Evolutionary conservation across 805 yeast species (phyloP).

Genomic region (Wickerhamomyces alni): DNA sequence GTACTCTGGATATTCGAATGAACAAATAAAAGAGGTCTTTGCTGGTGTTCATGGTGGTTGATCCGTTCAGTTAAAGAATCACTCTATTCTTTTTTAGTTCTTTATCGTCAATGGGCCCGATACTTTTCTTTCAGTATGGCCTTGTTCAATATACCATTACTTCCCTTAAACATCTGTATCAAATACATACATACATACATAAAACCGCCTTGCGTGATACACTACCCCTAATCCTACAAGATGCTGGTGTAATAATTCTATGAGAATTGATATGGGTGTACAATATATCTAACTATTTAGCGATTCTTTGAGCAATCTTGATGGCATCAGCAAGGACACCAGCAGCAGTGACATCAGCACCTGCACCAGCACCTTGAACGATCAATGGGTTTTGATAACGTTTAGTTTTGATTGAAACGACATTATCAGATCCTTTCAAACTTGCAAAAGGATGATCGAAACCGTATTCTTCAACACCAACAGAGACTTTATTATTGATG

Average conservation of each 20-base stretch:
- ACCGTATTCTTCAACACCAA: slow-evolving; percentile 84
- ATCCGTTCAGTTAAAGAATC: too few species aligned
- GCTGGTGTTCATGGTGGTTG: slow-evolving; percentile 49
- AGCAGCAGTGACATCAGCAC: slow-evolving; percentile 70
- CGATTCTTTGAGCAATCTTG: slow-evolving; percentile 82
- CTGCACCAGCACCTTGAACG: slow-evolving; percentile 97
- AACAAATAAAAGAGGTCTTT: slow-evolving; percentile 40
- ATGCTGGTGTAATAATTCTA: too few species aligned
- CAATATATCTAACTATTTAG: slow-evolving; percentile 7
- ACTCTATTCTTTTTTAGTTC: too few species aligned
- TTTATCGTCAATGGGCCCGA: too few species aligned
- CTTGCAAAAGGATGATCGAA: slow-evolving; percentile 93
- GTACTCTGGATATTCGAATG: slow-evolving; percentile 30
- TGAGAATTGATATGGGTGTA: too few species aligned
- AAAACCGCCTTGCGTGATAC: too few species aligned
- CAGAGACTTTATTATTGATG: slow-evolving; percentile 61
- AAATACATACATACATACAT: too few species aligned
- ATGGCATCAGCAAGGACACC: slow-evolving; percentile 94
- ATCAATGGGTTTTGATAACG: slow-evolving; percentile 92
- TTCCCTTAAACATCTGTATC: too few species aligned
- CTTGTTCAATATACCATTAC: too few species aligned
- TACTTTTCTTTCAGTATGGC: too few species aligned
- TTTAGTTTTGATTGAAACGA: slow-evolving; percentile 83
- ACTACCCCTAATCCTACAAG: too few species aligned
- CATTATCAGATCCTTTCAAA: slow-evolving; percentile 93